phyloP scores from a whole-genome alignment of 179 eudicot species.

The Gypsophila paniculata region DNA sequence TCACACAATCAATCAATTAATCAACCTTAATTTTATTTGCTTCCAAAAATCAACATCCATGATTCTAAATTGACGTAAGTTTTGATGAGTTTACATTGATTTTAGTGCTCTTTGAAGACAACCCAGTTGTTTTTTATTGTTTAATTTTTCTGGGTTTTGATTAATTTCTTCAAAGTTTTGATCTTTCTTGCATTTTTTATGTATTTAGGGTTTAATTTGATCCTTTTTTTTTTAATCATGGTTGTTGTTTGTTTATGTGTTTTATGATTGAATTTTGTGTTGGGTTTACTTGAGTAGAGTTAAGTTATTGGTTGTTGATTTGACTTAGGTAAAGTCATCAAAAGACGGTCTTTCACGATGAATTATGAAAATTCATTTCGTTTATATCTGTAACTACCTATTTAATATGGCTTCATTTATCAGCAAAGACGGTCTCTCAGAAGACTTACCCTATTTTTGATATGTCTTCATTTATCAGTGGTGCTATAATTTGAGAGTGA shows the following conservation, averaged over 20 bases:
- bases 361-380: too few relatives aligned
- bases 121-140: conserved; percentile 21
- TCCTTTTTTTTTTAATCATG: conserved; percentile 3
- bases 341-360: too few relatives aligned
- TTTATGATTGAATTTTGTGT: not conserved
- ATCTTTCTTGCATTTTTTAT: not conserved
- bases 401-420: too few relatives aligned
- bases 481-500: too few relatives aligned
- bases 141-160: conserved; percentile 21
- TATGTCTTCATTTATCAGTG: too few relatives aligned
- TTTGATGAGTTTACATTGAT: not conserved
- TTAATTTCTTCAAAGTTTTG: not conserved
- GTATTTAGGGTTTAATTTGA: not conserved
- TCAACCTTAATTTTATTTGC: not conserved
- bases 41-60: not conserved
- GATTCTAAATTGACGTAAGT: not conserved
- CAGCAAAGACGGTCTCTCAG: too few relatives aligned
- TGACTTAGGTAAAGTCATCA: too few relatives aligned
- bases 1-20: not conserved
- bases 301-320: not conserved
- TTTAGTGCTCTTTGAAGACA: conserved; percentile 11
- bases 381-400: too few relatives aligned
- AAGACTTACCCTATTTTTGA: too few relatives aligned
- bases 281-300: not conserved
- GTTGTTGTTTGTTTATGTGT: not conserved